Conservation (phyloP, 2,329 filamentous ascomycete species). For the Mollisia scopiformis region DNA sequence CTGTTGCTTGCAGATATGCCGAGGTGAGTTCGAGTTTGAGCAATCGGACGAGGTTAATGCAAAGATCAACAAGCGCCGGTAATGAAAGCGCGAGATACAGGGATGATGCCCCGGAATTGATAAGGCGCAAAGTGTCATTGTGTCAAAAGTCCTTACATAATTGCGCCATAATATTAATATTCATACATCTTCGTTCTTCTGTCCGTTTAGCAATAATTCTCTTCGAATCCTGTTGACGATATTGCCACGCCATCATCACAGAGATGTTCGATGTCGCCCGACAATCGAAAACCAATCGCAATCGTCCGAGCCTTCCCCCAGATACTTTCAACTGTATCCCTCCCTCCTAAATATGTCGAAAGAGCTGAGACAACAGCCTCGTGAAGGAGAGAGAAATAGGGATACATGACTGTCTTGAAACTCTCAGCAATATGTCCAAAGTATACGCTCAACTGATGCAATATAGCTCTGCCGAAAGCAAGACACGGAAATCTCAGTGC, state of each 20-base stretch:
- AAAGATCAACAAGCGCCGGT: background rate
- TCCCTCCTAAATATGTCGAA: background rate
- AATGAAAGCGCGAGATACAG: background rate
- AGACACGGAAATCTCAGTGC: background rate
- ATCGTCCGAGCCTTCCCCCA: background rate
- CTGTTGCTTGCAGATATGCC: background rate
- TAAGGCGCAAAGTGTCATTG: background rate
- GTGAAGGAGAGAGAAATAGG: background rate
- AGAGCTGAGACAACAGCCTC: background rate
- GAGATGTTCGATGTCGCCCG: background rate
- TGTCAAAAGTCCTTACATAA: constrained; percentile 4
- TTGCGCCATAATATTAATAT: background rate
- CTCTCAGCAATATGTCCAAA: background rate
- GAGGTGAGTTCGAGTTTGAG: background rate
- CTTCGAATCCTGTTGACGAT: no score
- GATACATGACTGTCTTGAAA: background rate
- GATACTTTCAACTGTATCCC: background rate
- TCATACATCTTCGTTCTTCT: background rate
- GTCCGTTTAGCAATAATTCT: no score
- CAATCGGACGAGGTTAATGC: background rate
- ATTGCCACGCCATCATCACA: background rate
- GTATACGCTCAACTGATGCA: background rate
- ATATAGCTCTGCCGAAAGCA: background rate
- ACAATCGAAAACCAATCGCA: background rate
- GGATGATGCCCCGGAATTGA: background rate